Conservation (phyloP, 1,139 yeast genomes). For the Scheffersomyces parashehatae region DNA sequence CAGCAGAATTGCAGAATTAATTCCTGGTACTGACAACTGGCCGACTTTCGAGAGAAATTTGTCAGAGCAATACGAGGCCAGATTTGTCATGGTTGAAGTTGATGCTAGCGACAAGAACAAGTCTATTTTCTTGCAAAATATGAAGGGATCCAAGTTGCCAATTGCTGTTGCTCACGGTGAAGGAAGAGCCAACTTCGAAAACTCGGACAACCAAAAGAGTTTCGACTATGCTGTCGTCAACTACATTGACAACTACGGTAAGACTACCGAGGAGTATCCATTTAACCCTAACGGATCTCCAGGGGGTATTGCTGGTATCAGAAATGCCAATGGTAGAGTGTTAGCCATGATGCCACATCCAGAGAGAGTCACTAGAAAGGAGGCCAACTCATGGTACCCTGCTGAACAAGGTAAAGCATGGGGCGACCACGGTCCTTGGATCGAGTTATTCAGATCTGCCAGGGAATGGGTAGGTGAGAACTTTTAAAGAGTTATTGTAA, state of each 20-base stretch:
- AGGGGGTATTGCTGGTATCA: constrained; percentile 88
- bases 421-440: constrained; percentile 92
- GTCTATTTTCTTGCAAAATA: constrained; percentile 79
- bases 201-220: constrained; percentile 40
- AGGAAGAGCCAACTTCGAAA: constrained; percentile 80
- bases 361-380: constrained; percentile 87
- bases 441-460: constrained; percentile 88
- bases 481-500: constrained; percentile 10
- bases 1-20: constrained; percentile 80
- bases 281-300: constrained; percentile 97
- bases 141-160: constrained; percentile 91
- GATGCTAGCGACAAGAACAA: constrained; percentile 49
- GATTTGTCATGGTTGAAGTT: constrained; percentile 87
- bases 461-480: constrained; percentile 83
- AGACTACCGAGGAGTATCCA: constrained; percentile 79
- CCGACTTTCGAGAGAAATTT: constrained; percentile 91
- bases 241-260: constrained; percentile 90
- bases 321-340: constrained; percentile 90
- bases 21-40: constrained; percentile 97
- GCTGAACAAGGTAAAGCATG: constrained; percentile 60
- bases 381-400: constrained; percentile 92
- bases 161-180: constrained; percentile 99
- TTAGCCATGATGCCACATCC: constrained; percentile 99
- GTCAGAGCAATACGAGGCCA: constrained; percentile 96
- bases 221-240: constrained; percentile 59